Base-by-base conservation (phyloP, 768 basidiomycete species). In the Exidia glandulosa region DNA sequence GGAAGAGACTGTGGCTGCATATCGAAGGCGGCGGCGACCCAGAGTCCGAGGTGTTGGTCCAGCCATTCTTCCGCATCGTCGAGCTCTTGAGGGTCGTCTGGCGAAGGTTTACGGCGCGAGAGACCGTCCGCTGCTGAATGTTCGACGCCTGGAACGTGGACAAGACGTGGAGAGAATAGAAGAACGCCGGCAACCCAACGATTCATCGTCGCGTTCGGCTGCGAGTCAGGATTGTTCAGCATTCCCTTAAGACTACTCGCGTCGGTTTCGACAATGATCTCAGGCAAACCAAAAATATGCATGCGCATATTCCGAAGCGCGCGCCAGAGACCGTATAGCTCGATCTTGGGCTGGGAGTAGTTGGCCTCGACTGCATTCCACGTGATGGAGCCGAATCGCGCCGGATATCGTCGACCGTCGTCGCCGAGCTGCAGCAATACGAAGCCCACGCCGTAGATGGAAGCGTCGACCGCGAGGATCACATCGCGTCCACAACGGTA, bases 341-440 rank as follows among this genome's bases (percentile, higher is more conserved):
- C 64, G 3, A 71, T 41, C 32, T 71, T 71, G 12, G 68, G 59
- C 37, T 69, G 70, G 0, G 64, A 67, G 47, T 67, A 68, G 0
- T 50, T 14, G 2, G 41, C 19, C 37, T 71, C 68, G 3, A 61
- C 61, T 1, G 62, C 69, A 34, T 75, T 75, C 29, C 77, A 65
- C 0, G 71, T 64, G 1, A 79, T 74, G 0, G 74, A 79, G 0
- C 75, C 68, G 50, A 78, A 80, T 0, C 67, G 62, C 0, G 69
- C 65, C 31, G 69, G 75, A 16, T 66, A 66, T 0, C 65, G 60
- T 13, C 61, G 60, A 0, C 64, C 58, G 1, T 66, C 59, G 0
- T 56, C 23, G 27, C 69, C 64, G 3, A 64, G 36, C 31, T 76
- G 73, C 2, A 33, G 58, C 0, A 77, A 62, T 1, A 71, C 57